Conservation (phyloP, 805 yeast species). For the Nakazawaea anatomiae region DNA sequence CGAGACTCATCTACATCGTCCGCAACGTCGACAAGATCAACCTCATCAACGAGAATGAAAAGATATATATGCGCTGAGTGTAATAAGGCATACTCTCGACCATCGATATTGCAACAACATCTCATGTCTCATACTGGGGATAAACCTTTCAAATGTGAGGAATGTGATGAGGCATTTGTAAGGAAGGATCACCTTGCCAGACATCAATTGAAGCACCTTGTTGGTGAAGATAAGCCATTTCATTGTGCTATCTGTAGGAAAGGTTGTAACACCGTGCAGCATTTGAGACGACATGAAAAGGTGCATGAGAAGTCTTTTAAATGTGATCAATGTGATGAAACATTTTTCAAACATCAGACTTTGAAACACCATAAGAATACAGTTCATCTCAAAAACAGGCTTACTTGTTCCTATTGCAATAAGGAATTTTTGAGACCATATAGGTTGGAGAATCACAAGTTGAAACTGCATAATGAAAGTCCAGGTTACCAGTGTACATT, state of each 20-base stretch:
- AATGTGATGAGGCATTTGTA: slow-evolving; percentile 61
- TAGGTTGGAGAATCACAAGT: slow-evolving; percentile 59
- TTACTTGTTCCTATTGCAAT: slow-evolving; percentile 59
- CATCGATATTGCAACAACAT: slow-evolving; percentile 81
- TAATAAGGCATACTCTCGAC: slow-evolving; percentile 70
- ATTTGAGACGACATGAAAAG: slow-evolving; percentile 72
- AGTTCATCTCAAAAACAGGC: slow-evolving; percentile 48
- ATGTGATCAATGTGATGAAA: slow-evolving; percentile 64
- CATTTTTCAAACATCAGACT: slow-evolving; percentile 72
- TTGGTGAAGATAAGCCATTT: slow-evolving; percentile 54
- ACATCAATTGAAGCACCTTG: slow-evolving; percentile 60
- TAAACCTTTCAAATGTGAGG: slow-evolving; percentile 64
- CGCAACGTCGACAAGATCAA: slow-evolving; percentile 17
- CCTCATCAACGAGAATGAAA: slow-evolving; percentile 47
- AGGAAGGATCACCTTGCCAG: slow-evolving; percentile 79
- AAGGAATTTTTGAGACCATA: slow-evolving; percentile 60
- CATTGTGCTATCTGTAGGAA: slow-evolving; percentile 72
- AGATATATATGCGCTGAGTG: slow-evolving; percentile 66
- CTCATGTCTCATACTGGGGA: slow-evolving; percentile 72
- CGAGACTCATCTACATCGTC: slow-evolving; percentile 4
- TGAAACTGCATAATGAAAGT: slow-evolving; percentile 53
- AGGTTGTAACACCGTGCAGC: slow-evolving; percentile 78
- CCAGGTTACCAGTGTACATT: slow-evolving; percentile 56
- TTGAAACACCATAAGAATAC: slow-evolving; percentile 64
- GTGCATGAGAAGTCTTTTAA: slow-evolving; percentile 67